These are phyloP conservation scores for Penicillium polonicum DNA, from an alignment of 2,329 filamentous ascomycete genomes.

Conservation along the genomic window DNA sequence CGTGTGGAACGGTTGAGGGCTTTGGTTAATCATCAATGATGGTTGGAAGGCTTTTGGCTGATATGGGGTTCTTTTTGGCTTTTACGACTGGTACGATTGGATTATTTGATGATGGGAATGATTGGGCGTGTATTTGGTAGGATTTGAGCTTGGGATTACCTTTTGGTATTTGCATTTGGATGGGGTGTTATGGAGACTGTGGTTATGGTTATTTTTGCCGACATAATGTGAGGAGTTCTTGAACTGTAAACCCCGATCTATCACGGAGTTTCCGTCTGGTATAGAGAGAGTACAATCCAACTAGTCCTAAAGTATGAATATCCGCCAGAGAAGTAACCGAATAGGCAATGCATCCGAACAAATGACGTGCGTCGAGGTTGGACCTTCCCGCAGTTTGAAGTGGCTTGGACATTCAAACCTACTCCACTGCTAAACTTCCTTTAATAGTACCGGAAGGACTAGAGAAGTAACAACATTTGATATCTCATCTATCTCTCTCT, in stretches of 20 bases:
- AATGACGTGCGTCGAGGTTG: constrained; percentile 10
- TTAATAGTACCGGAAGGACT: not conserved
- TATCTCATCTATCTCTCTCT: not conserved
- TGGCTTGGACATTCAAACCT: not conserved
- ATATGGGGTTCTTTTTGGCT: not conserved
- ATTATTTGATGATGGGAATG: constrained; percentile 12
- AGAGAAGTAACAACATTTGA: not conserved
- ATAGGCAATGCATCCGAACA: not conserved
- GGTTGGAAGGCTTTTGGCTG: not conserved
- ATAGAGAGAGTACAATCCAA: not conserved
- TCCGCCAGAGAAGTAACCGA: not conserved
- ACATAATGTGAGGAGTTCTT: not conserved
- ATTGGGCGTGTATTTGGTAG: constrained; percentile 9
- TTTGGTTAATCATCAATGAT: constrained; percentile 45
- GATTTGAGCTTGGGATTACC: constrained; percentile 13
- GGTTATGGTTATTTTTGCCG: not conserved
- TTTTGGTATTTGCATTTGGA: constrained; percentile 5
- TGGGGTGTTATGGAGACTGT: not conserved
- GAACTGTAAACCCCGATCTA: not conserved
- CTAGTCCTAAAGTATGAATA: not conserved
- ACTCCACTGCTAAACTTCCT: not conserved
- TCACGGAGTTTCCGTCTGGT: not conserved
- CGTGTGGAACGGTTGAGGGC: constrained; percentile 59
- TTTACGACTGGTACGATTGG: constrained; percentile 9
- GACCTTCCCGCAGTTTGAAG: constrained; percentile 3